A percentile compares a stretch with the other conserved stretches of the same genome.
Conservation (phyloP, 1,139 yeast genomes). For the Geotrichum candidum region DNA sequence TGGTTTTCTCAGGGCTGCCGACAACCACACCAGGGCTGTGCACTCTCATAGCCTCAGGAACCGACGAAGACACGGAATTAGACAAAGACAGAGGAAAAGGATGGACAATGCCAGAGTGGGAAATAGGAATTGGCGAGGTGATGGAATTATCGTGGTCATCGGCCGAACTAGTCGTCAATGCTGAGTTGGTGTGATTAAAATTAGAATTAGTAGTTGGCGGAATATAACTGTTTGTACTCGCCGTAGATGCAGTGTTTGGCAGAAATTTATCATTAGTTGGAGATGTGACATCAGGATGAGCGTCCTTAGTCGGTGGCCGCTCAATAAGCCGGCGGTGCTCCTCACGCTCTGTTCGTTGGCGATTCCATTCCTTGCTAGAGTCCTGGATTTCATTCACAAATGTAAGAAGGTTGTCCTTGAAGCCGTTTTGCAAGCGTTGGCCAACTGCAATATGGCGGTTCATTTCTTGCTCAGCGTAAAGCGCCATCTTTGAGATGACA, state of each 20-base stretch:
- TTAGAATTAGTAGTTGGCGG: conserved; percentile 1
- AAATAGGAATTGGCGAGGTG: neutral
- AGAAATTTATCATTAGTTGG: conserved; percentile 7
- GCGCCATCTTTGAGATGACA: conserved; percentile 36
- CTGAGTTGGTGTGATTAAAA: conserved; percentile 1
- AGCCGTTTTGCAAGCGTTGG: conserved; percentile 24
- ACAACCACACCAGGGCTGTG: conserved; percentile 3
- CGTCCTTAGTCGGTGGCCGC: conserved; percentile 20
- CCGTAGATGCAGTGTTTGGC: neutral
- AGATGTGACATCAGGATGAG: conserved; percentile 8
- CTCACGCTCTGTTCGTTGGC: conserved; percentile 40
- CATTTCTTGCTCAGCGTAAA: conserved; percentile 36
- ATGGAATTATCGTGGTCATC: neutral
- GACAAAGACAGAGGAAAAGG: neutral
- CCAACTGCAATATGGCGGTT: conserved; percentile 26
- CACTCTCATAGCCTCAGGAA: conserved; percentile 2
- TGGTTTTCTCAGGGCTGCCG: conserved; percentile 15
- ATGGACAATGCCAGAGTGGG: neutral
- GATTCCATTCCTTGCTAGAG: conserved; percentile 38
- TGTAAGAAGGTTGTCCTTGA: conserved; percentile 33
- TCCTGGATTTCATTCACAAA: conserved; percentile 33
- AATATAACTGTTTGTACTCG: neutral
- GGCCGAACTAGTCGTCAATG: neutral
- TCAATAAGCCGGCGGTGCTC: conserved; percentile 37
- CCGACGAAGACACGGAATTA: neutral